These are phyloP conservation scores for Harringtonia lauricola DNA, from an alignment of 2,329 filamentous ascomycete species.

Conservation along the genomic window DNA sequence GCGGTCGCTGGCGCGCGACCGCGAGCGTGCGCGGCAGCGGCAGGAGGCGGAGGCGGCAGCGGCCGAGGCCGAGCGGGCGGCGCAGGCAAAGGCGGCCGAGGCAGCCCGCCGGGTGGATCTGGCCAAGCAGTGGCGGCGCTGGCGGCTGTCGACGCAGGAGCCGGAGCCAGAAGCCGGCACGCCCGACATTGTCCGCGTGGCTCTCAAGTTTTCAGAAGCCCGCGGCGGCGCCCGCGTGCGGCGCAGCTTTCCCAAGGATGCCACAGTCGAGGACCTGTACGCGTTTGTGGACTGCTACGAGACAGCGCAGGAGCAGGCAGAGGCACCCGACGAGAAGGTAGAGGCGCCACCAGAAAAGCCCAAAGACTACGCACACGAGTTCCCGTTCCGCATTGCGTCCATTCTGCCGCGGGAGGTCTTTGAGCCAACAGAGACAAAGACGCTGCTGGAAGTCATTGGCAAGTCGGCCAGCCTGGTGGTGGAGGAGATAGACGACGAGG, in stretches of 20 bases:
- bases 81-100: slow-evolving; percentile 49
- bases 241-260: slow-evolving; percentile 52
- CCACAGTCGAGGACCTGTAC: slow-evolving; percentile 78
- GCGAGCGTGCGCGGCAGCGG: slow-evolving; percentile 68
- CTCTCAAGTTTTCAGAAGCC: slow-evolving; percentile 49
- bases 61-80: slow-evolving; percentile 54
- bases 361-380: slow-evolving; percentile 64
- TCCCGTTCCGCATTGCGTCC: slow-evolving; percentile 74
- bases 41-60: slow-evolving; percentile 63
- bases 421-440: slow-evolving; percentile 53
- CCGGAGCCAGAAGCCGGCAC: slow-evolving; percentile 49
- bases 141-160: slow-evolving; percentile 59
- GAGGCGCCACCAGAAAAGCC: slow-evolving; percentile 44
- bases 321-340: slow-evolving; percentile 1
- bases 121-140: slow-evolving; percentile 57
- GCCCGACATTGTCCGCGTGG: slow-evolving; percentile 62
- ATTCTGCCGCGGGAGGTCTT: slow-evolving; percentile 78
- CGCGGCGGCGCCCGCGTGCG: slow-evolving; percentile 63
- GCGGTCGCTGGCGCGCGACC: slow-evolving; percentile 75
- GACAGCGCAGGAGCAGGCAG: slow-evolving; percentile 31
- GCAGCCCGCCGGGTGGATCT: slow-evolving; percentile 34
- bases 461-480: slow-evolving; percentile 82
- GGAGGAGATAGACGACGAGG: slow-evolving; percentile 38
- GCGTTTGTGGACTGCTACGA: slow-evolving; percentile 92
- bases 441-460: slow-evolving; percentile 64